Evolutionary conservation across 805 yeast species (phyloP).

Genomic region (Metschnikowia colocasiae): DNA sequence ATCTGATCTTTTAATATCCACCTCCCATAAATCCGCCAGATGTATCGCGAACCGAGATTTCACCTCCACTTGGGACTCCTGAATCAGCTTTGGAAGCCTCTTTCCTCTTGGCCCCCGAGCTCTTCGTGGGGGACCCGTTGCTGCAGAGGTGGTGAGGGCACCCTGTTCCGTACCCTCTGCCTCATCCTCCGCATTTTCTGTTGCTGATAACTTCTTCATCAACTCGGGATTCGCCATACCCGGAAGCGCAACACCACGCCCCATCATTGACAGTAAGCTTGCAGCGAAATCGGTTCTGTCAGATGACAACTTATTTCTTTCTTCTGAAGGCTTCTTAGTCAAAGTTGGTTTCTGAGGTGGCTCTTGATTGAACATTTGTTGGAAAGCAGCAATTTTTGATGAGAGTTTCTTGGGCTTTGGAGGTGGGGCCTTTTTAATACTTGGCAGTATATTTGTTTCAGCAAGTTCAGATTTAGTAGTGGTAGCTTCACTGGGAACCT

Average conservation of each 20-base stretch:
- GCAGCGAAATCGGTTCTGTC: conserved; percentile 50
- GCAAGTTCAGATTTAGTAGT: too few species aligned
- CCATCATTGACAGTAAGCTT: conserved; percentile 57
- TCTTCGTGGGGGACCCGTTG: conserved; percentile 31
- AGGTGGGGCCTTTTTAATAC: conserved; percentile 42
- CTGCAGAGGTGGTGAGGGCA: neutral
- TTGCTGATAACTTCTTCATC: conserved; percentile 13
- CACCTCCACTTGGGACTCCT: conserved; percentile 35
- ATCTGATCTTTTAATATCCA: conserved; percentile 11
- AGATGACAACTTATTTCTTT: conserved; percentile 26
- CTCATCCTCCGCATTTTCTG: conserved; percentile 11
- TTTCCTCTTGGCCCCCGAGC: conserved; percentile 75
- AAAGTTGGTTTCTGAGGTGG: conserved; percentile 12
- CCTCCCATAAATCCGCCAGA: conserved; percentile 37
- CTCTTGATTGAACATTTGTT: conserved; percentile 57
- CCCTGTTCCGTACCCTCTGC: conserved; percentile 7
- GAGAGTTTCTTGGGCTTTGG: conserved; percentile 76
- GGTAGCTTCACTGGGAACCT: neutral
- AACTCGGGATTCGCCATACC: conserved; percentile 48
- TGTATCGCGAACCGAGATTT: conserved; percentile 33
- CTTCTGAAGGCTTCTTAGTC: conserved; percentile 7
- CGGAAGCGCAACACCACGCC: conserved; percentile 47
- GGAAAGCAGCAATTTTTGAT: conserved; percentile 76
- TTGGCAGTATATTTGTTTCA: neutral
- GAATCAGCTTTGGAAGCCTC: conserved; percentile 57